Evolutionary conservation across 768 basidiomycete species (phyloP).

Genomic region (Phlegmacium glaucopus): DNA sequence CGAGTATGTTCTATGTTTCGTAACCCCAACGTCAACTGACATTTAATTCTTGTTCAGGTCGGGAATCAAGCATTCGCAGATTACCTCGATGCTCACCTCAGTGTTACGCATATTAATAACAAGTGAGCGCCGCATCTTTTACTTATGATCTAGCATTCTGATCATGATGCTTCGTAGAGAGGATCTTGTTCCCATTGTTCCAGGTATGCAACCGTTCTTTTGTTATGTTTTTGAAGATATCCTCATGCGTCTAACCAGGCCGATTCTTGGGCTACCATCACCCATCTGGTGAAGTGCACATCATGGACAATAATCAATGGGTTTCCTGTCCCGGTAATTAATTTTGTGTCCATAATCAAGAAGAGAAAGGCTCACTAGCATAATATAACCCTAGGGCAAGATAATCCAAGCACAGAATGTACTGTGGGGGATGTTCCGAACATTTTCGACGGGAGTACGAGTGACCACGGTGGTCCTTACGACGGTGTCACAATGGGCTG

Average conservation of each 20-base stretch:
- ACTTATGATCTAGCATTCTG: not conserved
- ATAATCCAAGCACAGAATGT: slow-evolving; percentile 46
- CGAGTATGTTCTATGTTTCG: slow-evolving; percentile 32
- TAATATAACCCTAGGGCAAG: too few relatives aligned
- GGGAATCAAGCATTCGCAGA: slow-evolving; percentile 63
- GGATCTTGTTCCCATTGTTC: slow-evolving; percentile 39
- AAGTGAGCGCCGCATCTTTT: slow-evolving; percentile 24
- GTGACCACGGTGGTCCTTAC: slow-evolving; percentile 36
- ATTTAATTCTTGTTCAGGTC: slow-evolving; percentile 31
- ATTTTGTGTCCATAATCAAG: not conserved
- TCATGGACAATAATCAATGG: slow-evolving; percentile 48
- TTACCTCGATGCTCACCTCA: slow-evolving; percentile 49
- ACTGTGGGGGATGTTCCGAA: too few relatives aligned
- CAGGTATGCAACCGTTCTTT: slow-evolving; percentile 21
- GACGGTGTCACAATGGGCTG: slow-evolving; percentile 7
- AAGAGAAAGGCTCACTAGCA: too few relatives aligned
- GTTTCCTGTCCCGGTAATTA: slow-evolving; percentile 53
- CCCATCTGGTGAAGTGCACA: slow-evolving; percentile 48
- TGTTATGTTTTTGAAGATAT: not conserved
- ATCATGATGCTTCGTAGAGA: slow-evolving; percentile 21
- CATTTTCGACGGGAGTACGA: slow-evolving; percentile 33
- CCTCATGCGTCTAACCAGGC: slow-evolving; percentile 16
- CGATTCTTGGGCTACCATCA: slow-evolving; percentile 42
- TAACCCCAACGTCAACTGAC: slow-evolving; percentile 12
- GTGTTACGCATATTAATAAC: slow-evolving; percentile 62